Evolutionary conservation across 73 alveolate species (phyloP).

Genomic region (Symbiodinium natans): DNA sequence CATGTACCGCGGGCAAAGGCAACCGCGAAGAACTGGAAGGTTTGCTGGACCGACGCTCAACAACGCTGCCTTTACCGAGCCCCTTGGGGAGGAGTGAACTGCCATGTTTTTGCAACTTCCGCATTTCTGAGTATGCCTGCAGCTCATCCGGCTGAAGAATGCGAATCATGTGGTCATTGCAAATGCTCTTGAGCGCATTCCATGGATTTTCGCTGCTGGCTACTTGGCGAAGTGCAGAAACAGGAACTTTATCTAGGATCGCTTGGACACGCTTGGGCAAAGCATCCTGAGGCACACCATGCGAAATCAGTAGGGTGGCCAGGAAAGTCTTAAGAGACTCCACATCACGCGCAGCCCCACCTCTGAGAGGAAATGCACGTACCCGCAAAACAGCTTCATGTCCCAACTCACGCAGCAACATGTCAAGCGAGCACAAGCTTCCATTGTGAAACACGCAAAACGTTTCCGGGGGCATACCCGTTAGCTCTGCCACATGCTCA

Average conservation of each 20-base stretch:
- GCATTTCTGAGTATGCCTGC: not conserved
- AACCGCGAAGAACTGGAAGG: not conserved
- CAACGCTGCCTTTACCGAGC: not conserved
- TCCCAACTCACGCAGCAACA: not conserved
- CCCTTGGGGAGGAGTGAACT: not conserved
- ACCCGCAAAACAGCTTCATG: not conserved
- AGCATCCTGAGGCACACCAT: not conserved
- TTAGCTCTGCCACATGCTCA: not conserved
- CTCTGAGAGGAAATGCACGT: not conserved
- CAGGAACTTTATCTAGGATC: not conserved
- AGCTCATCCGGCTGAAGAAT: not conserved
- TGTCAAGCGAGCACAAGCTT: not conserved
- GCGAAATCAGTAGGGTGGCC: not conserved
- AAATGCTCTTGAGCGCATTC: not conserved
- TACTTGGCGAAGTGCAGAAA: not conserved
- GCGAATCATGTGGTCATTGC: not conserved
- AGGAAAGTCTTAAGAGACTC: not conserved
- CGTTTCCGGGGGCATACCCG: not conserved
- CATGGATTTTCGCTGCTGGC: not conserved
- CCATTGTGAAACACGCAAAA: not conserved
- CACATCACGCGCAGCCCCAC: not conserved
- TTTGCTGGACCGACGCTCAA: no score
- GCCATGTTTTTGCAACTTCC: not conserved
- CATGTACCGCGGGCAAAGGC: not conserved
- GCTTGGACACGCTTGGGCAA: not conserved